These are phyloP conservation scores for Mitragyna speciosa DNA, from an alignment of 257 asterid genomes.

Conservation along the genomic window DNA sequence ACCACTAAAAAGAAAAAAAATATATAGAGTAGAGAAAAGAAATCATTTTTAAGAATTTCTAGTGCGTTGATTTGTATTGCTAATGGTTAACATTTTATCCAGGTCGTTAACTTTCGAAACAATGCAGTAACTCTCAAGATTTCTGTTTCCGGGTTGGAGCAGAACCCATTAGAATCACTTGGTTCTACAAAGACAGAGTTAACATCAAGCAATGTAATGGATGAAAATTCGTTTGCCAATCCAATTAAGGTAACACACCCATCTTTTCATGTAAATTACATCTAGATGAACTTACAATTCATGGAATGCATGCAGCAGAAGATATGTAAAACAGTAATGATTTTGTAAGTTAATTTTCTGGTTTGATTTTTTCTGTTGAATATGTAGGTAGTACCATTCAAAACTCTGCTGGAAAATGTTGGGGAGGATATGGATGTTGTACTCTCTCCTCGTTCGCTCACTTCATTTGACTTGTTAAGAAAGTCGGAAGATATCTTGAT, in stretches of 20 bases:
- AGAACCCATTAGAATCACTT: constrained; percentile 32
- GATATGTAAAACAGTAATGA: not conserved
- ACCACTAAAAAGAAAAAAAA: not conserved
- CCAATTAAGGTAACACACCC: constrained; percentile 60
- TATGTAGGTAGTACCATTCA: constrained; percentile 57
- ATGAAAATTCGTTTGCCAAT: constrained; percentile 65
- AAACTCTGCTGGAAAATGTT: constrained; percentile 36
- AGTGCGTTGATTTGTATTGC: not conserved
- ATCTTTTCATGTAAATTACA: not conserved
- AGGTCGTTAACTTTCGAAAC: constrained; percentile 79
- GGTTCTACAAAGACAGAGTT: constrained; percentile 55
- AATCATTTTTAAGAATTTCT: not conserved
- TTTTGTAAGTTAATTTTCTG: not conserved
- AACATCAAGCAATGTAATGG: constrained; percentile 58
- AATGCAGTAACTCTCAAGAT: constrained; percentile 43
- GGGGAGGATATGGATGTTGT: constrained; percentile 51
- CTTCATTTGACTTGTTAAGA: constrained; percentile 46
- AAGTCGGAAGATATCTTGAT: constrained; percentile 27
- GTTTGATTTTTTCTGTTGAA: not conserved
- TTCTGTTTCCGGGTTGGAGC: constrained; percentile 45
- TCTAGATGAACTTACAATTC: not conserved
- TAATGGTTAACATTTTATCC: not conserved
- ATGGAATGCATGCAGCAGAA: not conserved
- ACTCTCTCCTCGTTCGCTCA: constrained; percentile 56
- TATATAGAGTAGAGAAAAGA: not conserved